Evolutionary conservation across 176 grass and related monocot species (phyloP).

Genomic region (Oryza glaberrima): DNA sequence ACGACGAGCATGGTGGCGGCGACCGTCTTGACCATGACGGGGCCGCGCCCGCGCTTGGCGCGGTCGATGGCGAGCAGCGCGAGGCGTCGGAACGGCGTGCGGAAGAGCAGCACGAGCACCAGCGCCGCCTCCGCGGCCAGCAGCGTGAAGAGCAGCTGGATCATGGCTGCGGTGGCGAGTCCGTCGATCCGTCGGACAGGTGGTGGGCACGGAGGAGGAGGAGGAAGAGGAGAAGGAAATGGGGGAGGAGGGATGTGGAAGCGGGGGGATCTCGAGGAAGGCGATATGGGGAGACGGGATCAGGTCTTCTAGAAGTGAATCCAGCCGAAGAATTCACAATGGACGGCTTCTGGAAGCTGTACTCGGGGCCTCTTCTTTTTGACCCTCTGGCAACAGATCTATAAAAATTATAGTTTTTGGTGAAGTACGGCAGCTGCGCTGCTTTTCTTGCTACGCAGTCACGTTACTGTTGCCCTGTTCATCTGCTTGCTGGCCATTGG

Average conservation of each 20-base stretch:
- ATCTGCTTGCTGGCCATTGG: too few relatives aligned
- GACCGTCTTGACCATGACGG: constrained; percentile 58
- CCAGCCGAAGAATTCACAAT: neutral
- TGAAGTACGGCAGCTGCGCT: too few relatives aligned
- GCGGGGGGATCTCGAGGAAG: constrained; percentile 11
- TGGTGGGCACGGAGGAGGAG: neutral
- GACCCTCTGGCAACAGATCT: neutral
- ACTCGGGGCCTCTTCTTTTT: neutral
- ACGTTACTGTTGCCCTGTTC: too few relatives aligned
- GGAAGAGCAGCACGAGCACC: constrained; percentile 61
- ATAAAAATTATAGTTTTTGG: too few relatives aligned
- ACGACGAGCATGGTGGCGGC: constrained; percentile 61
- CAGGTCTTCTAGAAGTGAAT: neutral
- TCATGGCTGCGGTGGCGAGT: constrained; percentile 30
- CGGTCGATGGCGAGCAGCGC: constrained; percentile 52
- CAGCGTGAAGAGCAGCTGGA: constrained; percentile 68
- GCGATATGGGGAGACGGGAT: neutral
- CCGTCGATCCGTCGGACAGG: neutral
- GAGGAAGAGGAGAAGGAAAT: neutral
- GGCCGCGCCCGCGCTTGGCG: constrained; percentile 61
- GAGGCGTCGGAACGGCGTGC: constrained; percentile 51
- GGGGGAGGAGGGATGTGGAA: neutral
- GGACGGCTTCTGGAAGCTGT: neutral
- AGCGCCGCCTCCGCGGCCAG: constrained; percentile 61
- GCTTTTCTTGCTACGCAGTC: too few relatives aligned